Percentiles rank a stretch among this genome's conserved stretches.
phyloP scores from a whole-genome alignment of 805 yeast species.

The Yarrowia yakushimensis region DNA sequence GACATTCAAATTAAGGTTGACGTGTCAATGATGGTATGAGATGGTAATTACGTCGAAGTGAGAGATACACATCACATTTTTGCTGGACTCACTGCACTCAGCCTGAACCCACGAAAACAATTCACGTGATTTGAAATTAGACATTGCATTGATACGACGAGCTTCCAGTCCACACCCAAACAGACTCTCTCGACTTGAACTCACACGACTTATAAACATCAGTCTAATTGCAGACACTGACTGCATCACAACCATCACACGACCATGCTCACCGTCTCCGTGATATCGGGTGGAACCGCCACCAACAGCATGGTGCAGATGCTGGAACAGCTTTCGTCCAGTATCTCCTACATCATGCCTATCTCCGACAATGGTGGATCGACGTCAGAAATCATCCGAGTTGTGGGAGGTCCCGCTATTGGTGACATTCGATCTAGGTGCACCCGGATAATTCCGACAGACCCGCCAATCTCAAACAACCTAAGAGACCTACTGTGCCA shows the following conservation, averaged over 20 bases:
- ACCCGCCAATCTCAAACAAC: conserved; percentile 33
- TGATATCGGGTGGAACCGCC: conserved; percentile 50
- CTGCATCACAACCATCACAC: background rate
- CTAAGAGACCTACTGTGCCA: conserved; percentile 43
- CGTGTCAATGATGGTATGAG: no score
- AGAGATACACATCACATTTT: no score
- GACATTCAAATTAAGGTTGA: no score
- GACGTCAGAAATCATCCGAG: conserved; percentile 79
- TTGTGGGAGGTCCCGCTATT: conserved; percentile 91
- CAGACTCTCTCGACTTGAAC: background rate
- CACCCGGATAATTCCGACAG: conserved; percentile 61
- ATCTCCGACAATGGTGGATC: conserved; percentile 94
- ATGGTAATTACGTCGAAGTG: no score
- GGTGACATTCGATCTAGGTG: conserved; percentile 87
- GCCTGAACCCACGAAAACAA: no score
- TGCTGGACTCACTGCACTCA: no score
- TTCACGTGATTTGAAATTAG: no score
- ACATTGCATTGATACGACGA: no score
- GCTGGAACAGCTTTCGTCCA: conserved; percentile 45
- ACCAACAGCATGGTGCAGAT: conserved; percentile 70
- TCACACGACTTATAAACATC: background rate
- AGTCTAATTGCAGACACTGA: no score
- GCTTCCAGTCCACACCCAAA: no score
- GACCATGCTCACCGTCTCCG: conserved; percentile 31
- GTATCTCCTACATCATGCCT: conserved; percentile 68